Base-by-base conservation (phyloP, 1,139 yeast species). In the Sugiyamaella sp. region DNA sequence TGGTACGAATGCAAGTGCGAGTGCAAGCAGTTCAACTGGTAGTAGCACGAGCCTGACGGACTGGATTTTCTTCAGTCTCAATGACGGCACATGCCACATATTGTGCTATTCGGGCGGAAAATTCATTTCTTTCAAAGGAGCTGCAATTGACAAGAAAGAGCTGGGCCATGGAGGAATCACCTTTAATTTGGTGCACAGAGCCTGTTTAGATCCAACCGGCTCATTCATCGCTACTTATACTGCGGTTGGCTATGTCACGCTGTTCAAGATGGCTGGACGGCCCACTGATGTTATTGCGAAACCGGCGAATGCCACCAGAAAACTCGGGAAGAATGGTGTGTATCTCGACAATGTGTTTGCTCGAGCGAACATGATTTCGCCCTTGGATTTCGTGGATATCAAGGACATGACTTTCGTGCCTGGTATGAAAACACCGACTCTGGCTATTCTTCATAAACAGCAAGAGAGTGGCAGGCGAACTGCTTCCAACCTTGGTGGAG, bases 31-130 rank as follows among this genome's bases (percentile, higher is more conserved):
- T 40, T 44, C 19, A 22, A 25, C 17, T 24, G 32, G 29, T 19
- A 27, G 19, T 39, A 21, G 25, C 2, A 9, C 48, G 4, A 19
- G 10, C n/a, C 6, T 10, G 4, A 40, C 44, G 10, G 57, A 57
- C 22, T 52, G 59, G 55, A 33, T 59, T 14, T 27, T 57, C 10
- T 45, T 57, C 32, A 49, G 49, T 5, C 51, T 58, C 2, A 46
- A 50, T 3, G 40, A 38, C 19, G 56, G 56, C 9, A 12, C 50
- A 2, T 33, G 53, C n/a, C 52, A 46, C 45, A 51, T 56, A 17
- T 39, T 58, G 10, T 38, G 59, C 20, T 55, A 51, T 38, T 32
- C 45, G 12, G 27, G 45, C 27, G 52, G 46, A n/a, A 40, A 47
- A 24, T 56, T 57, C 47, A 53, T 57, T 1, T 16, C 39, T 4